Base-by-base conservation (phyloP, 768 basidiomycete genomes). In the Coprinopsis marcescibilis region DNA sequence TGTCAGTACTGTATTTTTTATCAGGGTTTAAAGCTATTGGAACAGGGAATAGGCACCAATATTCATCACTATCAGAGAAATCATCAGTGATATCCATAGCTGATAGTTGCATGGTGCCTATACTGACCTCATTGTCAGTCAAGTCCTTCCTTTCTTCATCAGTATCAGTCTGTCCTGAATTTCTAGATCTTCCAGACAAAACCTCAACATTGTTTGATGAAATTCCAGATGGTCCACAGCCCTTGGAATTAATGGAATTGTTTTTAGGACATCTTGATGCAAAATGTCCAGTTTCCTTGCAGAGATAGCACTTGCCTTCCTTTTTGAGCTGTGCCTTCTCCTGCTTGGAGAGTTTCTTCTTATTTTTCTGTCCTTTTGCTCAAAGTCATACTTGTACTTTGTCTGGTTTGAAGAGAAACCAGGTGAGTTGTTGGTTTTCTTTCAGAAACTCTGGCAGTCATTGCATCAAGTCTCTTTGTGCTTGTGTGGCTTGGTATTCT, bases 191-290 rank as follows among this genome's bases (percentile, higher is more conserved):
- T 8, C 35, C 11, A 4, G n/a, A 6, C 8, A 19, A 29, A 3
- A 45, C 24, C 29, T 45, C 32, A 14, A 35, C 25, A 25, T 45
- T 45, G 33, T 33, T 20, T n/a, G n/a, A 34, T 8, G 29, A 14
- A 13, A 45, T 35, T 13, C 32, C 13, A 14, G 43, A 27, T 21
- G 30, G 17, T 4, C 29, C n/a, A 11, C 19, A 10, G 4, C 8
- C 5, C 13, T 7, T 5, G 1, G 24, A 46, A 7, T 55, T 32
- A 0, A 32, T 39, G 37, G 49, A 52, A 1, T 17, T 33, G 29
- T 17, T 8, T 13, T 55, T 21, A 10, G 60, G 63, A 26, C 63
- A 62, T 21, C 59, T 58, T 1, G 58, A 27, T 0, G 60, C 19
- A 19, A 60, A 11, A 35, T 62, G 60, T 0, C 60, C 60, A 0